A percentile compares a stretch with the other conserved stretches of the same genome.
Evolutionary conservation across 2,329 filamentous ascomycete species (phyloP).

Genomic region (Coleophoma eucalyptorum): DNA sequence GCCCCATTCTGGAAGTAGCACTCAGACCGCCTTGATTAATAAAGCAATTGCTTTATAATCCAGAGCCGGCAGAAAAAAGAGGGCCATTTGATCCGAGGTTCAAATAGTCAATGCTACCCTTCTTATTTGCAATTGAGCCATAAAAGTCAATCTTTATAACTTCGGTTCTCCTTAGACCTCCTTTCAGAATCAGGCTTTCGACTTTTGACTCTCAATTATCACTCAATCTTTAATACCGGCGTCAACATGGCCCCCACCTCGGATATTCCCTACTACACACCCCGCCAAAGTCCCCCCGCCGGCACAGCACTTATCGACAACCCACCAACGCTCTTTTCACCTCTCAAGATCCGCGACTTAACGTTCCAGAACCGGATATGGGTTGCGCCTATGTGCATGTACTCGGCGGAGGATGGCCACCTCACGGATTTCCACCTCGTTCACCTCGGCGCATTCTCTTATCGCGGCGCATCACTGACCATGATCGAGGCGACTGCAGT

Average conservation of each 20-base stretch:
- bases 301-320: constrained; percentile 22
- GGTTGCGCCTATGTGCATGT: constrained; percentile 44
- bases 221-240: too few relatives aligned
- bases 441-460: constrained; percentile 25
- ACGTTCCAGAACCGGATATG: constrained; percentile 39
- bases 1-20: too few relatives aligned
- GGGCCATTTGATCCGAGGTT: too few relatives aligned
- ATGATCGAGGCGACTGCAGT: constrained; percentile 31
- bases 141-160: too few relatives aligned
- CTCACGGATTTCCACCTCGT: constrained; percentile 29
- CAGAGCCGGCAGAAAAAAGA: too few relatives aligned
- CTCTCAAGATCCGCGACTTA: constrained; percentile 38
- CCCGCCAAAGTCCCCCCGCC: constrained; percentile 21
- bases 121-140: too few relatives aligned
- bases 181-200: too few relatives aligned
- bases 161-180: too few relatives aligned
- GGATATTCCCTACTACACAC: constrained; percentile 25
- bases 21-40: too few relatives aligned
- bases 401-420: constrained; percentile 22
- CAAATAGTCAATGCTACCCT: too few relatives aligned
- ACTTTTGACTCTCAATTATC: too few relatives aligned
- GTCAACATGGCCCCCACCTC: constrained; percentile 9
- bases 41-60: too few relatives aligned
- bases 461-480: constrained; percentile 27
- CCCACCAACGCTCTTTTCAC: constrained; percentile 36